A percentile compares a stretch with the other conserved stretches of the same genome.
Conservation (phyloP, 345 rosid genomes). For the Abelmoschus esculentus region DNA sequence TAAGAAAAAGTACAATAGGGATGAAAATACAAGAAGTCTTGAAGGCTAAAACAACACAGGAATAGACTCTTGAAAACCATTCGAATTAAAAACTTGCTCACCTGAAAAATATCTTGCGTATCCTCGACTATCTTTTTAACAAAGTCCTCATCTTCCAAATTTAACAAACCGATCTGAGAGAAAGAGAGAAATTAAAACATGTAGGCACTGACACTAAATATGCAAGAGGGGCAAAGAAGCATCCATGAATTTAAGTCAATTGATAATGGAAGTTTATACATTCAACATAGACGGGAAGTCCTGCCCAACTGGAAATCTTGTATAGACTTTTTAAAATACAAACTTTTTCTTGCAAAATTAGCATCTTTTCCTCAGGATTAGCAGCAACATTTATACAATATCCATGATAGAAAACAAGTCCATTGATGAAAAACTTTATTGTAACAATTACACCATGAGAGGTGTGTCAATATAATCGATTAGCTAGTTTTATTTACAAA, state of each 20-base stretch:
- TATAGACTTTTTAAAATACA: too few relatives aligned
- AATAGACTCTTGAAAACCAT: background rate
- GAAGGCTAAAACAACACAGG: background rate
- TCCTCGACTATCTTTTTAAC: constrained; percentile 47
- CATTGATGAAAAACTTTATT: background rate
- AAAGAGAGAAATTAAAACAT: constrained; percentile 14
- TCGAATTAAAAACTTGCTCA: constrained; percentile 17
- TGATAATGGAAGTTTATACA: background rate
- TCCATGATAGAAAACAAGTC: background rate
- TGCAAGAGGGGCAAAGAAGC: background rate
- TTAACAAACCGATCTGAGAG: constrained; percentile 70
- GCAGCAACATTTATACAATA: too few relatives aligned
- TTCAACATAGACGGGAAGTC: too few relatives aligned
- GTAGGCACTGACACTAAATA: background rate
- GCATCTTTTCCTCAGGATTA: too few relatives aligned
- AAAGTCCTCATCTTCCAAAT: constrained; percentile 93
- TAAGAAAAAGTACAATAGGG: background rate
- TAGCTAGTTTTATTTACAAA: background rate
- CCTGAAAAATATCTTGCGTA: constrained; percentile 67
- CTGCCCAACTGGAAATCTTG: too few relatives aligned
- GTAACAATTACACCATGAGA: background rate
- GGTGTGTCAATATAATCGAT: background rate
- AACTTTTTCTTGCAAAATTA: too few relatives aligned
- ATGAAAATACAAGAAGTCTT: background rate
- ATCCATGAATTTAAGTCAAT: background rate